These are phyloP conservation scores for Penicillium sp. DNA, from an alignment of 2,329 filamentous ascomycete species.

Conservation along the genomic window DNA sequence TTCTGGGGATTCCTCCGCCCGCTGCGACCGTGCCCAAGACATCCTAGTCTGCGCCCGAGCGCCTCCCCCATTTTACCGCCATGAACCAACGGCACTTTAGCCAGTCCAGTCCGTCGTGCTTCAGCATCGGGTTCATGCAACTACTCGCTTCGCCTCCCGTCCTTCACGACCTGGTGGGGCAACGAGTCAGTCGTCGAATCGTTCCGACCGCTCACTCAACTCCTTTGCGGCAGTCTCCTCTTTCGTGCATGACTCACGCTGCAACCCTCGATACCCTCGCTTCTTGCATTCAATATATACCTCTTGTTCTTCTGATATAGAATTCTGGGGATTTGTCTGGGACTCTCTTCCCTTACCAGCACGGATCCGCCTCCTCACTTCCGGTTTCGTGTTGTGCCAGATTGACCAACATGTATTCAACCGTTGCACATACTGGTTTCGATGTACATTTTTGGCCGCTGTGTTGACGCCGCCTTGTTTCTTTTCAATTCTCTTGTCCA, in stretches of 20 bases:
- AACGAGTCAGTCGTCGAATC: background rate
- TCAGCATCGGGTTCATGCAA: background rate
- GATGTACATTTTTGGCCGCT: slow-evolving; percentile 18
- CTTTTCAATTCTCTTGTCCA: slow-evolving; percentile 1
- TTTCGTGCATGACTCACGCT: background rate
- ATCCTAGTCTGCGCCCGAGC: slow-evolving; percentile 11
- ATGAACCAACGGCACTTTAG: background rate
- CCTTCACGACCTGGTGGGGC: background rate
- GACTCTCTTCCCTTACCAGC: background rate
- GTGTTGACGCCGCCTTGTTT: background rate
- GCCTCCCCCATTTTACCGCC: background rate
- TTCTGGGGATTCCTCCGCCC: background rate
- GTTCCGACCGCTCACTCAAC: background rate
- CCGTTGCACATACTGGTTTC: slow-evolving; percentile 14
- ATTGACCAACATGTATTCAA: slow-evolving; percentile 4
- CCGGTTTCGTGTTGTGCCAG: background rate
- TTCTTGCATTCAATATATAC: slow-evolving; percentile 11
- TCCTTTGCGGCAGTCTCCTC: background rate
- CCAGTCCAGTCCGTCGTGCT: background rate
- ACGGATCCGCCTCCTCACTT: background rate
- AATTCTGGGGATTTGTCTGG: background rate
- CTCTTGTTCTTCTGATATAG: slow-evolving; percentile 9
- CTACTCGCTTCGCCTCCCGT: background rate
- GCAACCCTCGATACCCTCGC: background rate
- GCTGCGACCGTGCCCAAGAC: slow-evolving; percentile 15